Base-by-base conservation (phyloP, 345 rosid species). In the Melaleuca quinquenervia region DNA sequence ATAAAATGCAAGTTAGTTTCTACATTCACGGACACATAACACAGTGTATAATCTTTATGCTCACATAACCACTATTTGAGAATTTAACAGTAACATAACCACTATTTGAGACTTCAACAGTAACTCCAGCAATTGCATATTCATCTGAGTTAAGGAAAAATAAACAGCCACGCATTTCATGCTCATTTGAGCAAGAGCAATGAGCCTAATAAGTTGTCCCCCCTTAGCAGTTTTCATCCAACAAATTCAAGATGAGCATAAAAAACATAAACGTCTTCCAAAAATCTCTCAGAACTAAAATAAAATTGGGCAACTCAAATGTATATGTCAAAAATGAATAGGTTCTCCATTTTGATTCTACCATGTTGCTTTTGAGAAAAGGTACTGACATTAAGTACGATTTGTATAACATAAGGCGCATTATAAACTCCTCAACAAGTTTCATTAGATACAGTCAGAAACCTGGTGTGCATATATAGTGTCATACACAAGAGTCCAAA, bases 401-500 rank as follows among this genome's bases (percentile, higher is more conserved):
- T 7, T 50, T 82, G 3, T 52, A 82, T 48, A 49, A 29, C 45
- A 24, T 24, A 50, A 21, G 20, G 27, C n/a, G 22, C 20, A 22
- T 36, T 12, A 60, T 50, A 32, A 45, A 84, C 45, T 52, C 12
- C 14, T 21, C 62, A 83, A 84, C 12, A 87, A 62, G 20, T 29
- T 52, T 53, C 18, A 60, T 21, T 3, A 84, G 54, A 64, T 1
- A 45, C 32, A 41, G 44, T 70, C 62, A 21, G 70, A 11, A 93
- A 94, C 99, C 99, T 96, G 98, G 89, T 96, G 98, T 84, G 98
- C 99, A 87, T 95, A 97, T 76, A 96, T 95, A 55, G 99, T 97
- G 90, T 97, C 98, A 90, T 94, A 97, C 82, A 95, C 95, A 11
- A 97, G 97, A 83, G 98, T 97, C 99, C 99, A 97, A 64, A 90